Percentiles rank a stretch among this genome's conserved stretches.
Conservation (phyloP, 805 yeast species). For the Zygosaccharomyces bisporus region DNA sequence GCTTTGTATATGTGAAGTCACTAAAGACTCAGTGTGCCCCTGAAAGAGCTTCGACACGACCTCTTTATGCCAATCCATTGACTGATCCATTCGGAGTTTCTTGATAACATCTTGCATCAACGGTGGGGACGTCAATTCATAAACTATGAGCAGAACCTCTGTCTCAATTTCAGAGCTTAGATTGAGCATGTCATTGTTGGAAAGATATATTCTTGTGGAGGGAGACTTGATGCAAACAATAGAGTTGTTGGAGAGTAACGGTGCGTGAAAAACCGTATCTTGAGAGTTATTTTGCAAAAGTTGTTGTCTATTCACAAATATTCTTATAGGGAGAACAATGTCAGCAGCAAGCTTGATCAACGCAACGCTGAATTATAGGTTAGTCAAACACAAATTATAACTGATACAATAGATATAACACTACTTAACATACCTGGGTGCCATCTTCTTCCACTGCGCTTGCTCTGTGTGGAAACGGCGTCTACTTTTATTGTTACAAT, state of each 20-base stretch:
- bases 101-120: slow-evolving; percentile 20
- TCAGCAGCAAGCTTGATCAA: slow-evolving; percentile 23
- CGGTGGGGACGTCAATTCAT: slow-evolving; percentile 28
- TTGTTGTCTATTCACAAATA: slow-evolving; percentile 32
- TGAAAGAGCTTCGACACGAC: slow-evolving; percentile 14
- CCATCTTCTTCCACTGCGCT: slow-evolving; percentile 6
- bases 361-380: slow-evolving; percentile 23
- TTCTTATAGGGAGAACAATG: slow-evolving; percentile 25
- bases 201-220: slow-evolving; percentile 26
- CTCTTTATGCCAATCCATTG: slow-evolving; percentile 21
- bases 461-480: not conserved
- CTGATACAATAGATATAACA: no score
- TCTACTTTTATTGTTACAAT: not conserved
- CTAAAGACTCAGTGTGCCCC: slow-evolving; percentile 4
- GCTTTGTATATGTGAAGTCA: slow-evolving; percentile 20
- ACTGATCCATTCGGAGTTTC: slow-evolving; percentile 28
- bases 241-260: slow-evolving; percentile 35
- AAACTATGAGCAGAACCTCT: slow-evolving; percentile 27
- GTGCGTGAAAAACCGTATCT: slow-evolving; percentile 31
- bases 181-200: slow-evolving; percentile 30
- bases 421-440: slow-evolving; percentile 15
- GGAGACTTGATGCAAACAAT: slow-evolving; percentile 34
- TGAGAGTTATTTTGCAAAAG: slow-evolving; percentile 23
- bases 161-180: slow-evolving; percentile 28
- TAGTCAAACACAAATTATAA: no score